Base-by-base conservation (phyloP, 306 rosid genomes). In the Albizia julibrissin region DNA sequence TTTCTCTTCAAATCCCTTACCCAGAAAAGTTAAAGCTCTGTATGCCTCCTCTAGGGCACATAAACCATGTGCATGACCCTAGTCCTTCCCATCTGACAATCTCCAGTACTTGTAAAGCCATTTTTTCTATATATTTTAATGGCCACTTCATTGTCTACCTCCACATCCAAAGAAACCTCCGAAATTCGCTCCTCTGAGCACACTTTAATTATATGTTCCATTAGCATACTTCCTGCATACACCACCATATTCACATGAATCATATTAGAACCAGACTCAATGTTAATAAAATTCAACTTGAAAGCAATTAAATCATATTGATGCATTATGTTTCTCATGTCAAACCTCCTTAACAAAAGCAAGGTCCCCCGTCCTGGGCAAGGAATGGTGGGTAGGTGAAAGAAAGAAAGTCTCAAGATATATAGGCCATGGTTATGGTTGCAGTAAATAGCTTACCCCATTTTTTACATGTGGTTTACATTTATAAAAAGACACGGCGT, bases 91-190 rank as follows among this genome's bases (percentile, higher is more conserved):
- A 2, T 18, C 58, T 18, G 21, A 1, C 2, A 0, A 46, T 3
- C 6, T 14, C n/a, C 58, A 0, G 88, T 86, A 86, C 82, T 83
- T 74, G 86, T 91, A 9, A 91, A 91, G 79, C 86, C 93, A 56
- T 88, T 81, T 93, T n/a, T 95, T 94, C 92, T 95, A 70, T 95
- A 95, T 83, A 93, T 93, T 72, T 83, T 93, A 83, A 96, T 90
- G 84, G 98, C 99, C 18, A 92, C 94, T 77, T 92, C 97, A 16
- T 93, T 96, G 90, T 92, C 90, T 68, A 94, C 89, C 88, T 90
- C 94, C 85, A 93, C 98, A 58, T 93, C 98, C 92, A 96, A 87
- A 85, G 92, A 96, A 76, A 91, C 86, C 82, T 93, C 94, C 7
- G 92, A 76, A 76, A 90, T 87, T 84, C 84, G 90, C 80, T 96